Base-by-base conservation (phyloP, 2,329 filamentous ascomycete species). In the Microascus cirrosus region DNA sequence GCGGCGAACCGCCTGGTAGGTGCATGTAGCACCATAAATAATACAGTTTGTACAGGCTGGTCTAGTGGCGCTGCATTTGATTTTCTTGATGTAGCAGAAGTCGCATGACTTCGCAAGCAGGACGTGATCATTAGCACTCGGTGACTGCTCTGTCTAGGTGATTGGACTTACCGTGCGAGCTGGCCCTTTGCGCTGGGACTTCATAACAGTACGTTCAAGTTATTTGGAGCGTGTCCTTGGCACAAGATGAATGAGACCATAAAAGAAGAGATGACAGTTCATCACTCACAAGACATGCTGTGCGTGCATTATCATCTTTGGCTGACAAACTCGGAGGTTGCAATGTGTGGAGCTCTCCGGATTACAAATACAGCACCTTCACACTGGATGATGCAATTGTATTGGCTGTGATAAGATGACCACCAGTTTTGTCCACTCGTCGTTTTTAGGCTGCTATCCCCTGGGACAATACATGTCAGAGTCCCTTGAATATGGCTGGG, bases 1-100 rank as follows among this genome's bases (percentile, higher is more conserved):
- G 50, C 1, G 48, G 20, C 11, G 65, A 64, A 3, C 63, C 34
- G 2, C 65, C 48, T 1, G 65, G 62, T 13, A 68, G 60, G 1
- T 65, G 60, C 74, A 76, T n/a, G 68, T 63, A 3, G 73, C 65
- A n/a, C 69, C 68, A 60, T 77, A 77, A 3, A 75, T 63, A 8
- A 67, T 63, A 52, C 74, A 77, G 51, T 76, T 76, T 1, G 73
- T 75, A 59, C 74, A 77, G 10, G 67, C 62, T 0, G 74, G 74
- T 60, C 73, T 74, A 6, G 73, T 54, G 68, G 72, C 72, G 61
- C 77, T 73, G 54, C 74, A 77, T 61, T 74, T 75, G 53, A 77
- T 74, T 67, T 77, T 76, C 63, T 75, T 76, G 13, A 63, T 70
- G 55, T 72, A 75, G 64, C 74, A 77, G 45, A 75, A 65, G 61